phyloP scores from a whole-genome alignment of 192 early-diverging fungal genomes.

The Backusella australiensis region DNA sequence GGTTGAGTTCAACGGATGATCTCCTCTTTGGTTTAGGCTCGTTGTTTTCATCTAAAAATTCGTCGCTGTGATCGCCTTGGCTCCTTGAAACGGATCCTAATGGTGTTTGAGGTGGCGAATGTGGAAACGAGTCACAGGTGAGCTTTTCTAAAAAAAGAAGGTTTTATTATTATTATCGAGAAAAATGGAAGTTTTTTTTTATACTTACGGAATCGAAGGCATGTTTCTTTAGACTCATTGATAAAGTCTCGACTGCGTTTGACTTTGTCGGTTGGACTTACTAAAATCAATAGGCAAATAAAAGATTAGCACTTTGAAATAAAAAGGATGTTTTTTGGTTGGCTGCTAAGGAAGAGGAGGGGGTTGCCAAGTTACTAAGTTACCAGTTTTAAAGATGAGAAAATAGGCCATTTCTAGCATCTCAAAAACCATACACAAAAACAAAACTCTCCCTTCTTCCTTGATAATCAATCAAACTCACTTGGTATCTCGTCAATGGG shows the following conservation, averaged over 20 bases:
- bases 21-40: neutral
- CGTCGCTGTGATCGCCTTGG: neutral
- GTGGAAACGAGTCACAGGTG: slow-evolving; percentile 11
- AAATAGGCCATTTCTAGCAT: neutral
- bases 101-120: slow-evolving; percentile 16
- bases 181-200: neutral
- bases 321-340: neutral
- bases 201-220: neutral
- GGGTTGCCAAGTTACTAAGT: neutral
- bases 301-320: neutral
- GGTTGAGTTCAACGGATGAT: slow-evolving; percentile 7
- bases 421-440: neutral
- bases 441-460: neutral
- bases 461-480: neutral
- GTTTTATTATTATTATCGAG: neutral
- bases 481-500: neutral
- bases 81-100: slow-evolving; percentile 1
- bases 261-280: neutral
- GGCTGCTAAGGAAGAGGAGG: neutral
- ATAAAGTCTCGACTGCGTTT: neutral
- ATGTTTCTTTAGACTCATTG: neutral
- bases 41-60: neutral
- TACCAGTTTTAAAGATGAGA: neutral
- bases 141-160: neutral
- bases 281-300: neutral